Evolutionary conservation across 2,329 filamentous ascomycete species (phyloP).

Genomic region (Pseudofabraea citricarpa): DNA sequence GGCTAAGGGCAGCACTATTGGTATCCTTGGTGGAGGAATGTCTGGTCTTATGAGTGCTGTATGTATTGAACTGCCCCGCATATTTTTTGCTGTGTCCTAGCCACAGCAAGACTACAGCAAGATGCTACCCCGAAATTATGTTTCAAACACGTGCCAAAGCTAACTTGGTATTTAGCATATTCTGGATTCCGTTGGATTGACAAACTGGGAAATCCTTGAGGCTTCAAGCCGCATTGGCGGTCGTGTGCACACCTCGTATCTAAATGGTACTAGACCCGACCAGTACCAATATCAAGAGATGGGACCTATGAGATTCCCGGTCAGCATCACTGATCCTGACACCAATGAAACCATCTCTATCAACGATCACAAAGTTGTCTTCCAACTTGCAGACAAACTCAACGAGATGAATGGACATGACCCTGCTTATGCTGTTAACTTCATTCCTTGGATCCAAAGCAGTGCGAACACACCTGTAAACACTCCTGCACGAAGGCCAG

Average conservation of each 20-base stretch:
- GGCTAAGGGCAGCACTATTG: slow-evolving; percentile 54
- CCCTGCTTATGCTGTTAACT: slow-evolving; percentile 13
- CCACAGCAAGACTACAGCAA: too few relatives aligned
- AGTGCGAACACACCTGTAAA: slow-evolving; percentile 37
- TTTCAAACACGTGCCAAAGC: background rate
- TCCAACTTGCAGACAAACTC: slow-evolving; percentile 55
- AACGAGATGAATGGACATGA: slow-evolving; percentile 49
- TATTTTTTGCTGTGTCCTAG: too few relatives aligned
- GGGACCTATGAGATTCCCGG: slow-evolving; percentile 56
- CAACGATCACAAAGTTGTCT: slow-evolving; percentile 59
- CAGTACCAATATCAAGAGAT: slow-evolving; percentile 63
- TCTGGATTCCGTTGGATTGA: slow-evolving; percentile 40
- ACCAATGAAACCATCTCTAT: slow-evolving; percentile 38
- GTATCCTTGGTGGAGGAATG: slow-evolving; percentile 63
- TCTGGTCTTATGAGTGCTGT: slow-evolving; percentile 51
- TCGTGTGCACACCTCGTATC: slow-evolving; percentile 58
- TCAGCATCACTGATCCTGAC: slow-evolving; percentile 29
- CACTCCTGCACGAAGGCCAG: slow-evolving; percentile 10
- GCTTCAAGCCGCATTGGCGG: slow-evolving; percentile 56
- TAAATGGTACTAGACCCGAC: slow-evolving; percentile 47
- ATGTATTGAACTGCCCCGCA: slow-evolving; percentile 4
- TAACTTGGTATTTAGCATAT: slow-evolving; percentile 24
- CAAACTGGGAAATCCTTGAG: slow-evolving; percentile 58
- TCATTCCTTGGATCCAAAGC: slow-evolving; percentile 55
- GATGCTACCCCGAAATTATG: too few relatives aligned